Evolutionary conservation across 257 asterid genomes (phyloP).

Genomic region (Plantago ovata): DNA sequence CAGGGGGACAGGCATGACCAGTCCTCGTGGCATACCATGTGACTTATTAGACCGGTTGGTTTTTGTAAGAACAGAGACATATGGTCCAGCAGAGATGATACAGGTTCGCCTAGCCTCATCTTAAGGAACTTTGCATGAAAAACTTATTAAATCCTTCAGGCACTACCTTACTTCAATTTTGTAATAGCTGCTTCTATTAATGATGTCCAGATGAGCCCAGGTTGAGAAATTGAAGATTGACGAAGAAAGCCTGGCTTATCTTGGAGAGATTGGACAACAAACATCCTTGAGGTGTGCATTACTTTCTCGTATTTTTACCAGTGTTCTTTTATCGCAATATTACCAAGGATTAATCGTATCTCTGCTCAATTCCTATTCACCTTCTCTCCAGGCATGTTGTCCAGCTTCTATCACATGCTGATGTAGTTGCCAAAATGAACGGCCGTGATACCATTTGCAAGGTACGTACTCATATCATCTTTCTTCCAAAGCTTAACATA

Average conservation of each 20-base stretch:
- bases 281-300: constrained; percentile 67
- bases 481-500: not conserved
- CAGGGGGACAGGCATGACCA: constrained; percentile 93
- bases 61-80: constrained; percentile 85
- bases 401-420: constrained; percentile 85
- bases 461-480: constrained; percentile 38
- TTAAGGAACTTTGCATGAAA: constrained; percentile 3
- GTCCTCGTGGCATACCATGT: constrained; percentile 96
- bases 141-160: not conserved
- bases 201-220: constrained; percentile 73
- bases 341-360: not conserved
- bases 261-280: constrained; percentile 77
- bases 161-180: not conserved
- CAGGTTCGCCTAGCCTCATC: constrained; percentile 50
- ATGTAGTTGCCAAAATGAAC: constrained; percentile 77
- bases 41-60: constrained; percentile 88
- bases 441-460: constrained; percentile 90
- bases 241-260: constrained; percentile 85
- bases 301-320: not conserved
- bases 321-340: not conserved
- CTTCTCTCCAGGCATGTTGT: constrained; percentile 62
- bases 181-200: not conserved
- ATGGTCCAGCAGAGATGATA: constrained; percentile 97
- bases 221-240: constrained; percentile 83
- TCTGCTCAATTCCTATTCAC: not conserved